Conservation (phyloP, 148 eudicot species). For the Rhododendron henanense region DNA sequence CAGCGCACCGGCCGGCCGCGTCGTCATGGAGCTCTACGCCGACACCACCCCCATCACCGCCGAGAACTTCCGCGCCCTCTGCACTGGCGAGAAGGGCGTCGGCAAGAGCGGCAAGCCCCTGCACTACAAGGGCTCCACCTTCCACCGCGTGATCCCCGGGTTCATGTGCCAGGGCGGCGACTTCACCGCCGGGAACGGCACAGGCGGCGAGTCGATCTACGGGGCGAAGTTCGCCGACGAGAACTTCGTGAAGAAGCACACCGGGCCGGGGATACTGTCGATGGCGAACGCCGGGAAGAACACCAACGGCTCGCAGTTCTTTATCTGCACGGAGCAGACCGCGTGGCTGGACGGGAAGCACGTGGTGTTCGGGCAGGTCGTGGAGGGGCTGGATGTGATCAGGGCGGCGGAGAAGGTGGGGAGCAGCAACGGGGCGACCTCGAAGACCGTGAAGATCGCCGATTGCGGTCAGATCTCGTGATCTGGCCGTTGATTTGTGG, state of each 20-base stretch:
- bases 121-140: conserved; percentile 50
- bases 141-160: conserved; percentile 57
- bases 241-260: conserved; percentile 52
- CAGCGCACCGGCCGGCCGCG: conserved; percentile 38
- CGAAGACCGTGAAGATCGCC: conserved; percentile 43
- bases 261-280: conserved; percentile 72
- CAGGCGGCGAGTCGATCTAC: conserved; percentile 61
- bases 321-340: conserved; percentile 65
- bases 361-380: conserved; percentile 65
- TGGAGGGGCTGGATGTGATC: conserved; percentile 58
- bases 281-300: conserved; percentile 72
- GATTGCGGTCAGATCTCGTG: conserved; percentile 56
- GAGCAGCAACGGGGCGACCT: conserved; percentile 32
- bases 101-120: conserved; percentile 47
- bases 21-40: conserved; percentile 50
- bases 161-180: conserved; percentile 70
- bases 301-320: conserved; percentile 84
- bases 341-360: conserved; percentile 74
- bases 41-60: conserved; percentile 44
- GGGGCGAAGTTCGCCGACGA: conserved; percentile 47
- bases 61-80: conserved; percentile 47
- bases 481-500: not conserved
- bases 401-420: conserved; percentile 51
- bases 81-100: conserved; percentile 49
- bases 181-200: conserved; percentile 52